Base-by-base conservation (phyloP, 2,329 filamentous ascomycete genomes). In the Cercospora sp. region DNA sequence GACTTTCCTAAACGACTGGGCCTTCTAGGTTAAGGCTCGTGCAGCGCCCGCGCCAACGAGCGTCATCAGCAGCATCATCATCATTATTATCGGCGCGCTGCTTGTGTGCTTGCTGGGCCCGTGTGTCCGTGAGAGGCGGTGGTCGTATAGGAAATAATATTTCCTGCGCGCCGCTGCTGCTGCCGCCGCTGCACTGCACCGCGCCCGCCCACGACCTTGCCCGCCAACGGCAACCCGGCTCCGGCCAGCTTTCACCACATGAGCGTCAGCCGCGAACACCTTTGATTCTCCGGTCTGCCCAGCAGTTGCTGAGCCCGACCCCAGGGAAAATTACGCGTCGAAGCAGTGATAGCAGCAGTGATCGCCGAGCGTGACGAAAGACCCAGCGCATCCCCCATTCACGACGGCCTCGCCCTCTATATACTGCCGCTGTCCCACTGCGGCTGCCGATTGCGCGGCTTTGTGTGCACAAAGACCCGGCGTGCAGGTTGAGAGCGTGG, bases 401-500 rank as follows among this genome's bases (percentile, higher is more conserved):
- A n/a, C 53, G 53, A 58, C 53, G 26, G 26, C 21, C 24, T 13
- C 37, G 16, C 32, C 59, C 34, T 43, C 40, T 28, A 26, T n/a
- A 40, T 49, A n/a, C 32, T 43, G 28, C 32, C 18, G 24, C 40
- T 24, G n/a, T 45, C 34, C 21, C 32, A 30, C 65, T 45, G 32
- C 34, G 30, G 37, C 65, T 30, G 32, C 30, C 21, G 34, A 61
- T 12, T 59, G 28, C 53, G 60, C 59, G 40, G 51, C 60, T 49
- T 28, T 34, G 53, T 57, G 55, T n/a, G 28, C 21, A 66, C 24
- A 57, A 57, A 40, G 58, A 58, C 49, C 63, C 64, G 59, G 62
- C 68, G 49, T 34, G 24, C 58, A 61, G 59, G 55, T 57, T 30
- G 61, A 68, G 53, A 16, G n/a, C 53, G 70, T 71, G 13, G 69